Percentiles rank a stretch among this genome's conserved stretches.
Evolutionary conservation across 2,329 filamentous ascomycete species (phyloP).

Genomic region (Xylaria sp.): DNA sequence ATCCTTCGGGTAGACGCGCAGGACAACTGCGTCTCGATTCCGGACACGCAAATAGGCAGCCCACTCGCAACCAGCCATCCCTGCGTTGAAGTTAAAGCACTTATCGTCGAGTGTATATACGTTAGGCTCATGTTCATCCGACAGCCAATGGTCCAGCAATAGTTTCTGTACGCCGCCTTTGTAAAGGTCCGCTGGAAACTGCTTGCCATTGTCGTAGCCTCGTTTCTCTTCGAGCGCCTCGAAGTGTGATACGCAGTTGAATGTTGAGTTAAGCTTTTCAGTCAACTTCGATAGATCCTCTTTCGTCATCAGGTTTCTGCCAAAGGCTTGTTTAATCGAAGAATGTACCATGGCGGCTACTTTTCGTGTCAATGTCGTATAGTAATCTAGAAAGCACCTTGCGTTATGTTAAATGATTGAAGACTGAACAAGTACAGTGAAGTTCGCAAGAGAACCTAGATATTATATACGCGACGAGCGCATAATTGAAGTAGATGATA

Average conservation of each 20-base stretch:
- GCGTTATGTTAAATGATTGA: not conserved
- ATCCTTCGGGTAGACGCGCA: slow-evolving; percentile 38
- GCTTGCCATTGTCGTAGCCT: slow-evolving; percentile 32
- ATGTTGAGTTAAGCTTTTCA: not conserved
- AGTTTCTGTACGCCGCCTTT: slow-evolving; percentile 27
- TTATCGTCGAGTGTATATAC: slow-evolving; percentile 31
- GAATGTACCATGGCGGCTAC: slow-evolving; percentile 3
- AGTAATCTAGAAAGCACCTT: not conserved
- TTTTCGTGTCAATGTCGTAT: not conserved
- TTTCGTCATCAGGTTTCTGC: slow-evolving; percentile 16
- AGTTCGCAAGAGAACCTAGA: not conserved
- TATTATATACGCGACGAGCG: not conserved
- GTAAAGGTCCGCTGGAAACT: slow-evolving; percentile 34
- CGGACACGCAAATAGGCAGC: slow-evolving; percentile 37
- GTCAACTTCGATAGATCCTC: slow-evolving; percentile 15
- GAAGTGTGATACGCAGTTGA: slow-evolving; percentile 28
- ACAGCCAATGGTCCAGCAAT: slow-evolving; percentile 29
- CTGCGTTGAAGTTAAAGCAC: slow-evolving; percentile 19
- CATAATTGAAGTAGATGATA: not conserved
- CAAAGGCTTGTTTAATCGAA: slow-evolving; percentile 17
- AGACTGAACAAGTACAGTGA: not conserved
- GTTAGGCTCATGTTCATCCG: not conserved
- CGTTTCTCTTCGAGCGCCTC: slow-evolving; percentile 35
- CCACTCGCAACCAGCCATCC: slow-evolving; percentile 35
- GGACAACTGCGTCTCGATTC: slow-evolving; percentile 21